These are phyloP conservation scores for Corrigiola litoralis DNA, from an alignment of 179 eudicot species.

Conservation along the genomic window DNA sequence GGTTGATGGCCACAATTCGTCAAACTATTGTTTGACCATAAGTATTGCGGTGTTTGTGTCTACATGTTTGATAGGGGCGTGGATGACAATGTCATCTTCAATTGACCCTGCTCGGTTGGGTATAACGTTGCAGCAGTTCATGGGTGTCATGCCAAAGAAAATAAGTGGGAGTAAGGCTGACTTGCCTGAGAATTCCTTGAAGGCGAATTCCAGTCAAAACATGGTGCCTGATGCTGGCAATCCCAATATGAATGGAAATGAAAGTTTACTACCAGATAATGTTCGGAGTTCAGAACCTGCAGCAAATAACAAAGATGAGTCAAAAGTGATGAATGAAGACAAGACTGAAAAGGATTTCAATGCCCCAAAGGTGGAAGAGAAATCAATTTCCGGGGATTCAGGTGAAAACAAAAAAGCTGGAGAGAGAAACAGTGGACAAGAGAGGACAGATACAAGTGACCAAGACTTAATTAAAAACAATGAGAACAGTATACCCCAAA, in stretches of 20 bases:
- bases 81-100: slow-evolving; percentile 42
- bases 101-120: slow-evolving; percentile 21
- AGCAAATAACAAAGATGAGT: slow-evolving; percentile 8
- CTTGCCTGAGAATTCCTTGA: slow-evolving; percentile 8
- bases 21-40: slow-evolving; percentile 24
- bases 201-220: slow-evolving; percentile 5
- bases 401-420: background rate
- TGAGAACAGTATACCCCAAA: background rate
- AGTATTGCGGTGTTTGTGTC: slow-evolving; percentile 30
- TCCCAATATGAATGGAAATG: slow-evolving; percentile 13
- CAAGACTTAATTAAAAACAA: background rate
- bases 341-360: slow-evolving; percentile 7
- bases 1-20: slow-evolving; percentile 31
- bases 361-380: slow-evolving; percentile 1
- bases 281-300: slow-evolving; percentile 11
- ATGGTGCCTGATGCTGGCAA: slow-evolving; percentile 8
- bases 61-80: slow-evolving; percentile 37
- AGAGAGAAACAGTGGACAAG: slow-evolving; percentile 9
- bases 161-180: background rate
- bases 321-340: background rate
- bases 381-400: background rate
- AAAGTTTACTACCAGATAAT: slow-evolving; percentile 1
- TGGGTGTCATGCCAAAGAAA: slow-evolving; percentile 21
- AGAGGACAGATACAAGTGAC: background rate
- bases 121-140: slow-evolving; percentile 22